A percentile compares a stretch with the other conserved stretches of the same genome.
Conservation (phyloP, 2,329 filamentous ascomycete genomes). For the Aspergillus ustus region DNA sequence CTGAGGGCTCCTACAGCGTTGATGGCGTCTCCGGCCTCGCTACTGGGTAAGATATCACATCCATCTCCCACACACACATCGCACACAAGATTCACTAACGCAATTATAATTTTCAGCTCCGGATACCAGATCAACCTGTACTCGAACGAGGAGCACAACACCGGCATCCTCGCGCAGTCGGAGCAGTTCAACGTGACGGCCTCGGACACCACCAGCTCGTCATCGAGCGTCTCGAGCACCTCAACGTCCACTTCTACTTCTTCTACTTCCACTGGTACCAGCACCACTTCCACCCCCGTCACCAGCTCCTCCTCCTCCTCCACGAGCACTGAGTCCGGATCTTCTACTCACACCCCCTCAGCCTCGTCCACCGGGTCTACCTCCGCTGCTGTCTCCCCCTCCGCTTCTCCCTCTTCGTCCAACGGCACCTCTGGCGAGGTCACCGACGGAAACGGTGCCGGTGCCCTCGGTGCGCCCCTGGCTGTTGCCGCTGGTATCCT, state of each 20-base stretch:
- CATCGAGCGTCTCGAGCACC: constrained; percentile 20
- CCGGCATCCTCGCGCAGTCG: constrained; percentile 49
- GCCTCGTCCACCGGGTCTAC: constrained; percentile 18
- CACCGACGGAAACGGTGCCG: constrained; percentile 15
- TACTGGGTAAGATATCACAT: constrained; percentile 26
- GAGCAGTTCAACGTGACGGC: constrained; percentile 38
- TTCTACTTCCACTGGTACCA: constrained; percentile 18
- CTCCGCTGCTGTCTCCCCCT: constrained; percentile 5
- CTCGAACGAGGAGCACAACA: constrained; percentile 38
- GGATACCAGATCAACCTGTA: constrained; percentile 49
- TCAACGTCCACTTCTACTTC: constrained; percentile 19
- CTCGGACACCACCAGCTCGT: constrained; percentile 21
- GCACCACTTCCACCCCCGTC: constrained; percentile 12
- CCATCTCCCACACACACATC: background rate
- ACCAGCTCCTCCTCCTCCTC: background rate
- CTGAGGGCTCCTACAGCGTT: constrained; percentile 42
- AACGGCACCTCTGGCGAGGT: constrained; percentile 2
- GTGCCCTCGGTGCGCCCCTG: constrained; percentile 20
- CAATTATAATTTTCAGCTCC: constrained; percentile 23
- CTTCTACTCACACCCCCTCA: constrained; percentile 18
- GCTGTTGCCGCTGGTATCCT: constrained; percentile 26
- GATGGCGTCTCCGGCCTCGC: constrained; percentile 32
- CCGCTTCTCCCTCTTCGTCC: background rate
- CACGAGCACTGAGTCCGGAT: constrained; percentile 2
- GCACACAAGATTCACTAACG: background rate